phyloP scores from a whole-genome alignment of 2,329 filamentous ascomycete species.

The Beauveria medogensis region DNA sequence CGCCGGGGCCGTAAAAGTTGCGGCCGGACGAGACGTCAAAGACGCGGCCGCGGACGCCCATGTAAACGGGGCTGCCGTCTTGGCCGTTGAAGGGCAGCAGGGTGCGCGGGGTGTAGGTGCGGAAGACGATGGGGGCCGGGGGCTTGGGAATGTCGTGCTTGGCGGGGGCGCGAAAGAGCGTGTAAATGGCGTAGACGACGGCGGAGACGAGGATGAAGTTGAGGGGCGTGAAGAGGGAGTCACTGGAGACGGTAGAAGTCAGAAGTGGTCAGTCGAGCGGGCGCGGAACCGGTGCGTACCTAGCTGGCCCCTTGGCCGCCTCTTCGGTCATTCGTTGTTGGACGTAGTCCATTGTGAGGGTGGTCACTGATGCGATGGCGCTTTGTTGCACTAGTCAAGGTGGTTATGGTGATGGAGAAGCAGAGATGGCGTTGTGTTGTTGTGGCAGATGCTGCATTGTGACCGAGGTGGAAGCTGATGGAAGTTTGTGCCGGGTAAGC shows the following conservation, averaged over 20 bases:
- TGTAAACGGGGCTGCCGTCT: constrained; percentile 67
- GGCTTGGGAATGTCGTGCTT: constrained; percentile 41
- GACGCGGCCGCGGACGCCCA: constrained; percentile 83
- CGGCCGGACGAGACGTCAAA: constrained; percentile 83
- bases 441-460: not conserved
- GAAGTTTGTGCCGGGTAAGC: not conserved
- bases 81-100: constrained; percentile 81
- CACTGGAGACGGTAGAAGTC: constrained; percentile 20
- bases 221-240: constrained; percentile 49
- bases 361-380: not conserved
- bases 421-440: not conserved
- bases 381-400: not conserved
- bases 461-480: not conserved
- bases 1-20: constrained; percentile 94
- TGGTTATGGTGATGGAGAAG: not conserved
- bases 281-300: constrained; percentile 21
- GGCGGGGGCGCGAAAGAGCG: constrained; percentile 42
- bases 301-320: constrained; percentile 35
- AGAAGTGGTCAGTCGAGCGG: not conserved
- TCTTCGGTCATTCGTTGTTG: constrained; percentile 47
- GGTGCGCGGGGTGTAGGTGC: constrained; percentile 65
- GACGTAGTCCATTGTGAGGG: constrained; percentile 45
- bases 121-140: constrained; percentile 53
- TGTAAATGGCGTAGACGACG: constrained; percentile 51
- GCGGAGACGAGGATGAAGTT: constrained; percentile 52